Evolutionary conservation across 2,329 filamentous ascomycete genomes (phyloP).

Genomic region (Periconia sp.): DNA sequence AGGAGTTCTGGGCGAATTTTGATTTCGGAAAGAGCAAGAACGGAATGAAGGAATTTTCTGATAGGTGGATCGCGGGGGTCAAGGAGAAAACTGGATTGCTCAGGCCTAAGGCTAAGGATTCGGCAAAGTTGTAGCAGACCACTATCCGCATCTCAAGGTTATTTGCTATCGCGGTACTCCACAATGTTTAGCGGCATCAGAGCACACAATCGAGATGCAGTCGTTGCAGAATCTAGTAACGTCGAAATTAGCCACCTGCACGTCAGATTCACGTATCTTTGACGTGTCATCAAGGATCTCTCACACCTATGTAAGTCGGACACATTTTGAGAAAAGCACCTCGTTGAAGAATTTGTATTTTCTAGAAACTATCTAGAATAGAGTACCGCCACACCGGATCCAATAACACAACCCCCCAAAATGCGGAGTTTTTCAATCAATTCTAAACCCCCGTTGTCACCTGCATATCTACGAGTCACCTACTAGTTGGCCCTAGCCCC

Average conservation of each 20-base stretch:
- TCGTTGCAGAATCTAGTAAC: no score
- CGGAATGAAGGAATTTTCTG: constrained; percentile 15
- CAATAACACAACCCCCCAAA: no score
- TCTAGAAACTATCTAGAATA: no score
- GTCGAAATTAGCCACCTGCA: no score
- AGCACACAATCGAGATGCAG: neutral
- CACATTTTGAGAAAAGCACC: no score
- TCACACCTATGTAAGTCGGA: no score
- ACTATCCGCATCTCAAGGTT: neutral
- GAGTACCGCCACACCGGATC: no score
- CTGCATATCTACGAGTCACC: neutral
- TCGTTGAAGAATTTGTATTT: no score
- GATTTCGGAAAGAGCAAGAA: constrained; percentile 23
- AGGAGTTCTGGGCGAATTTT: constrained; percentile 15
- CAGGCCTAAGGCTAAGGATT: constrained; percentile 1
- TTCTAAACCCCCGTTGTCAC: neutral
- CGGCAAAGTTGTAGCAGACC: constrained; percentile 1
- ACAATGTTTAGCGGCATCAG: neutral
- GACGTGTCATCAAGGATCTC: no score
- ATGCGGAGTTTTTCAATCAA: no score
- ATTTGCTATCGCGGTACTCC: neutral
- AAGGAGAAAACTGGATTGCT: no score
- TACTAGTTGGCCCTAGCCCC: constrained; percentile 8
- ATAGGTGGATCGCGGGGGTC: constrained; percentile 17
- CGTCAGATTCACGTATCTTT: no score